Percentiles rank a stretch among this genome's conserved stretches.
Evolutionary conservation across 2,329 filamentous ascomycete genomes (phyloP).

Genomic region (Alternaria viburni): DNA sequence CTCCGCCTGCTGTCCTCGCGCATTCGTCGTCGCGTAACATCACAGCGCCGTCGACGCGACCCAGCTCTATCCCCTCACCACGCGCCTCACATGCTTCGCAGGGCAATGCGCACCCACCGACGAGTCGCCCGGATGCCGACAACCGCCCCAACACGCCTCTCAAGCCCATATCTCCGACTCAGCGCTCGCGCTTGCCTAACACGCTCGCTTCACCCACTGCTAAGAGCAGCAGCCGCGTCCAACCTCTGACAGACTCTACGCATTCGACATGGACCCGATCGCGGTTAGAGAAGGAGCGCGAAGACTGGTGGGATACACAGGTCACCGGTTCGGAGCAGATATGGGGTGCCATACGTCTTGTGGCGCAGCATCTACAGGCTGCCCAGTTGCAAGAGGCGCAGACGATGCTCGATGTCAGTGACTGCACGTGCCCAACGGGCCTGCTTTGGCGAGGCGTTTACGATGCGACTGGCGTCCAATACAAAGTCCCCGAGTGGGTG

Average conservation of each 20-base stretch:
- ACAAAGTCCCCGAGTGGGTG: conserved; percentile 55
- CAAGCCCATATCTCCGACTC: conserved; percentile 29
- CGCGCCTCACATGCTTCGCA: conserved; percentile 31
- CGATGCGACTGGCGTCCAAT: conserved; percentile 52
- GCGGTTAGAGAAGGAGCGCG: conserved; percentile 72
- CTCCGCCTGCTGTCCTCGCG: conserved; percentile 10
- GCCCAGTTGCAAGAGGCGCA: conserved; percentile 66
- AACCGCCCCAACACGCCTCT: conserved; percentile 37
- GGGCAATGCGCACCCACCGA: conserved; percentile 2
- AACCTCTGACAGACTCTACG: conserved; percentile 28
- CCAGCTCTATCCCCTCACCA: conserved; percentile 23
- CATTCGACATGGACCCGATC: conserved; percentile 58
- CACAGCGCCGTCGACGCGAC: conserved; percentile 32
- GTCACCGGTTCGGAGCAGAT: conserved; percentile 78
- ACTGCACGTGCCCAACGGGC: conserved; percentile 56
- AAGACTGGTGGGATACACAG: conserved; percentile 88
- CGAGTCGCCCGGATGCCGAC: conserved; percentile 12
- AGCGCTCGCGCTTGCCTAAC: conserved; percentile 38
- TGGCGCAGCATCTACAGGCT: conserved; percentile 70
- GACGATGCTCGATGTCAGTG: conserved; percentile 78
- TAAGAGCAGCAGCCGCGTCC: conserved; percentile 27
- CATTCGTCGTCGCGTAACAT: conserved; percentile 38
- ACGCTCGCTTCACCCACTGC: conserved; percentile 30
- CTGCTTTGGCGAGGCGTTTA: conserved; percentile 51
- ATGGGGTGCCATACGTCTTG: conserved; percentile 76